These are phyloP conservation scores for Aspergillus awamori DNA, from an alignment of 2,329 filamentous ascomycete species.

Conservation along the genomic window DNA sequence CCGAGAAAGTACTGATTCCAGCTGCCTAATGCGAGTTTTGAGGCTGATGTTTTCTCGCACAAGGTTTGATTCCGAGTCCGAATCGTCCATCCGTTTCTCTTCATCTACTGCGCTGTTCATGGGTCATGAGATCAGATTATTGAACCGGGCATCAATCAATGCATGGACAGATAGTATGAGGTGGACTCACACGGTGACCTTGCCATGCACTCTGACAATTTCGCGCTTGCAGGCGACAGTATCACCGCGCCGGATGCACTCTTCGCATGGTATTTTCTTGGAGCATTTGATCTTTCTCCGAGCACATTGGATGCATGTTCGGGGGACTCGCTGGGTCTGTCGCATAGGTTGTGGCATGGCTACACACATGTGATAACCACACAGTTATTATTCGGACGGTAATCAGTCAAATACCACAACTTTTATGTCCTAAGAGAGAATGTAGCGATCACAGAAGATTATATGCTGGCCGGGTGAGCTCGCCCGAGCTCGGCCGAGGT, in stretches of 20 bases:
- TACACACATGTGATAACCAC: background rate
- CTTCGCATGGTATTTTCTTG: slow-evolving; percentile 11
- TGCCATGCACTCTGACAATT: slow-evolving; percentile 9
- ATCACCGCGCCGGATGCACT: slow-evolving; percentile 9
- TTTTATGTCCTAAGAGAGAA: too few relatives aligned
- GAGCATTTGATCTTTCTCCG: slow-evolving; percentile 13
- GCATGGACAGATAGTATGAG: background rate
- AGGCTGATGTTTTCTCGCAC: slow-evolving; percentile 6
- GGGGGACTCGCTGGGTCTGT: slow-evolving; percentile 12
- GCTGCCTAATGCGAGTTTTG: slow-evolving; percentile 6
- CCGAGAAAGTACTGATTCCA: slow-evolving; percentile 5
- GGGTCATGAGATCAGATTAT: background rate
- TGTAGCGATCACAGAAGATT: too few relatives aligned
- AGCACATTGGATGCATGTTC: slow-evolving; percentile 6
- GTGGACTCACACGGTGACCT: slow-evolving; percentile 5
- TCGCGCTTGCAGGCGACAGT: slow-evolving; percentile 4
- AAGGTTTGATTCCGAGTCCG: background rate
- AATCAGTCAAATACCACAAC: background rate
- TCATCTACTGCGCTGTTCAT: slow-evolving; percentile 1
- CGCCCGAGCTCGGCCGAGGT: slow-evolving; percentile 2
- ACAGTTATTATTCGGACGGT: background rate
- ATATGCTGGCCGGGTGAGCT: background rate
- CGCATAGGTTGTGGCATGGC: slow-evolving; percentile 7
- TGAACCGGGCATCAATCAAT: background rate
- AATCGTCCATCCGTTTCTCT: background rate